Conservation (phyloP, 805 yeast species). For the Sugiyamaella qingdaonensis region DNA sequence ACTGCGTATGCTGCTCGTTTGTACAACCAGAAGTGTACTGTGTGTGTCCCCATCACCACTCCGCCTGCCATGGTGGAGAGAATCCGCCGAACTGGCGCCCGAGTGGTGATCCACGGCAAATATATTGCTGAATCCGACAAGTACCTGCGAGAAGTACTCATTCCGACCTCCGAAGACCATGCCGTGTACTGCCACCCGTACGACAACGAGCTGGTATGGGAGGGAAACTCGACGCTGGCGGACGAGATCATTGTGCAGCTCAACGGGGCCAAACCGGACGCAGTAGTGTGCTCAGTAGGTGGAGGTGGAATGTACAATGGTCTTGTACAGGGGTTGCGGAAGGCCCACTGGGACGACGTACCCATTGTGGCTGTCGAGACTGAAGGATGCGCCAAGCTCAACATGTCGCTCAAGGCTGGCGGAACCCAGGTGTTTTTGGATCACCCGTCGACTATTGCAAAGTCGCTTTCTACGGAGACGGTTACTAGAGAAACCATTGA, state of each 20-base stretch:
- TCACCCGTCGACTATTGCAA: conserved; percentile 50
- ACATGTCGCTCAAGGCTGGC: conserved; percentile 46
- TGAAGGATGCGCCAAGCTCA: conserved; percentile 56
- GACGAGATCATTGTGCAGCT: conserved; percentile 77
- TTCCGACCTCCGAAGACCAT: conserved; percentile 46
- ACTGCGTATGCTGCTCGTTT: conserved; percentile 85
- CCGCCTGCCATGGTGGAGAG: conserved; percentile 43
- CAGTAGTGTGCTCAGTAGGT: conserved; percentile 88
- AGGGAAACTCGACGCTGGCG: conserved; percentile 93
- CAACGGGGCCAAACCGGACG: conserved; percentile 60
- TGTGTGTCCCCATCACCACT: conserved; percentile 53
- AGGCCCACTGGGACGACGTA: conserved; percentile 39
- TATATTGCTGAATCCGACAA: conserved; percentile 75
- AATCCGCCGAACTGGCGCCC: conserved; percentile 48
- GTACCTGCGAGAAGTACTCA: conserved; percentile 72
- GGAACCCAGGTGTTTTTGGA: conserved; percentile 43
- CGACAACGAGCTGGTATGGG: conserved; percentile 88
- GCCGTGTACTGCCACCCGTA: conserved; percentile 89
- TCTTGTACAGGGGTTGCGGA: conserved; percentile 73
- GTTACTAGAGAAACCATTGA: conserved; percentile 49
- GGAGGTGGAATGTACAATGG: conserved; percentile 96
- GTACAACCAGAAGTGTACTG: conserved; percentile 54
- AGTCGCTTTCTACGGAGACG: conserved; percentile 58
- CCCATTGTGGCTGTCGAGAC: conserved; percentile 53
- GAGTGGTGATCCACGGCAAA: conserved; percentile 61